Evolutionary conservation across 805 yeast species (phyloP).

Genomic region (Kregervanrija fluxuum): DNA sequence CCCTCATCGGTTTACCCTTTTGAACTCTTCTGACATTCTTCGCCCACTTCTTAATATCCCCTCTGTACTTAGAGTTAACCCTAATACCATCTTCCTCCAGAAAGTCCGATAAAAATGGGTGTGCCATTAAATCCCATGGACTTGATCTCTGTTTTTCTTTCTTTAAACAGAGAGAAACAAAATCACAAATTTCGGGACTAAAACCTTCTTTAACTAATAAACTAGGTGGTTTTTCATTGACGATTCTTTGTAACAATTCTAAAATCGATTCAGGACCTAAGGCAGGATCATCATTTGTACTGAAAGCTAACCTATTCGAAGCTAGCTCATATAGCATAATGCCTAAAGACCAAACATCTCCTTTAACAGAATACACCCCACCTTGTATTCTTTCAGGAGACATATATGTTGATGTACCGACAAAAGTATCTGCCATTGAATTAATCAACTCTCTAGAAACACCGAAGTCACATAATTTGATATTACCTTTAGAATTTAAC

Average conservation of each 20-base stretch:
- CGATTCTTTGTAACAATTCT: constrained; percentile 86
- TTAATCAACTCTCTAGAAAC: constrained; percentile 87
- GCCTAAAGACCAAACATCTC: constrained; percentile 97
- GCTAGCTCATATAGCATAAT: constrained; percentile 84
- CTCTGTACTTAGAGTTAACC: constrained; percentile 17
- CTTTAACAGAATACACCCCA: constrained; percentile 84
- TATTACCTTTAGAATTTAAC: constrained; percentile 76
- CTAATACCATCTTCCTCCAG: constrained; percentile 26
- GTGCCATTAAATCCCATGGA: constrained; percentile 59
- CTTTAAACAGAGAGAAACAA: constrained; percentile 66
- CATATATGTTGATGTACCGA: constrained; percentile 96
- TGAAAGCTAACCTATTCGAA: constrained; percentile 76
- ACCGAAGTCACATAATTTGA: constrained; percentile 95
- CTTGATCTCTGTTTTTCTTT: constrained; percentile 70
- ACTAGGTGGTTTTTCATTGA: constrained; percentile 84
- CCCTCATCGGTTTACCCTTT: constrained; percentile 26
- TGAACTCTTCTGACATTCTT: constrained; percentile 31
- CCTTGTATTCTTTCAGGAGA: constrained; percentile 98
- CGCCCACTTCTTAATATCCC: constrained; percentile 29
- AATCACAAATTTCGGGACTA: constrained; percentile 48
- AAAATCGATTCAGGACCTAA: constrained; percentile 74
- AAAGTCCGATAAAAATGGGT: constrained; percentile 26
- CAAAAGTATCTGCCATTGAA: constrained; percentile 95
- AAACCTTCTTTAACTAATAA: constrained; percentile 40
- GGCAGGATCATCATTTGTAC: constrained; percentile 35